Evolutionary conservation across 306 rosid genomes (phyloP).

Genomic region (Dicorynia guianensis): DNA sequence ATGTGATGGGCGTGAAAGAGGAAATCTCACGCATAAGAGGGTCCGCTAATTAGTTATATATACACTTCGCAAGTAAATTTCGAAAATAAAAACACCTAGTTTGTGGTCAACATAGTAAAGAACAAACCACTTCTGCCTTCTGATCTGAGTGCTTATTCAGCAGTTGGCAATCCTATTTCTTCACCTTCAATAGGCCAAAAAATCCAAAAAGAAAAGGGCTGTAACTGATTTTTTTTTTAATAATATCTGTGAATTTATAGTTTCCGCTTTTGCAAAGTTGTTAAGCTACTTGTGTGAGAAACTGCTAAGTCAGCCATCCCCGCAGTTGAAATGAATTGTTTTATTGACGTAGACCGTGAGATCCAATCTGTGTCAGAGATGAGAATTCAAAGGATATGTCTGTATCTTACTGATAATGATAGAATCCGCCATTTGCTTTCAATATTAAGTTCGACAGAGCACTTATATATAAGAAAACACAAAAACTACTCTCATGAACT

Average conservation of each 20-base stretch:
- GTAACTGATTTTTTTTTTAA: not conserved
- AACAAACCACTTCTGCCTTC: constrained; percentile 33
- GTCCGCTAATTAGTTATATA: not conserved
- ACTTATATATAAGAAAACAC: not conserved
- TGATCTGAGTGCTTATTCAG: constrained; percentile 1
- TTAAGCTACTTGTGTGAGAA: too few species aligned
- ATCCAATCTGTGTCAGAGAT: not conserved
- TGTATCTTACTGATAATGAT: not conserved
- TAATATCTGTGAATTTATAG: constrained; percentile 1
- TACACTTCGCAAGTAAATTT: not conserved
- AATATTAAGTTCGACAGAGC: not conserved
- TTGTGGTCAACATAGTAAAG: not conserved
- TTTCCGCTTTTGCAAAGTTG: not conserved
- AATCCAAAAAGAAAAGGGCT: constrained; percentile 25
- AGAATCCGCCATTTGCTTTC: not conserved
- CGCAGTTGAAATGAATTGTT: not conserved
- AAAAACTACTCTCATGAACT: too few species aligned
- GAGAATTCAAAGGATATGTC: not conserved
- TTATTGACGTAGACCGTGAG: not conserved
- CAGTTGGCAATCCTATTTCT: constrained; percentile 8
- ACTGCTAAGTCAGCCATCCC: not conserved
- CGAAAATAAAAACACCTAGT: not conserved
- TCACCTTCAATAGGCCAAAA: not conserved
- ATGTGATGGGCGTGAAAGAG: too few species aligned
- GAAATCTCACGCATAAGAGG: not conserved